Conservation (phyloP, 164 flowering plant species). For the Dillenia turbinata region DNA sequence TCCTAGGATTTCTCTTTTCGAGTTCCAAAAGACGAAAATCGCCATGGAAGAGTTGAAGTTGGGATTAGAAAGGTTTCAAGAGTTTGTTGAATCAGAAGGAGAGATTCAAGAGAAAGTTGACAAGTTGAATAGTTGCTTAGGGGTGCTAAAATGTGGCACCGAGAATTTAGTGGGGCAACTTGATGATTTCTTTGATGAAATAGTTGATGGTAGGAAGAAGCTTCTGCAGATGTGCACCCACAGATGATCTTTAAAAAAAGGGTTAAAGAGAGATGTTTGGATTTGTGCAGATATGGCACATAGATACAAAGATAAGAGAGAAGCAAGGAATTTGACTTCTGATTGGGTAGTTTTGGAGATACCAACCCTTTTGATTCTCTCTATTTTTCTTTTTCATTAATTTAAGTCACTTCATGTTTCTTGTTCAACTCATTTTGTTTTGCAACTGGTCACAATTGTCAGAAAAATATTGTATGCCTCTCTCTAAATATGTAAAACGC, state of each 20-base stretch:
- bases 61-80: slow-evolving; percentile 49
- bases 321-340: too few species aligned
- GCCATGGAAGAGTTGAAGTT: slow-evolving; percentile 72
- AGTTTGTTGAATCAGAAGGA: slow-evolving; percentile 31
- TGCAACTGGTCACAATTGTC: too few species aligned
- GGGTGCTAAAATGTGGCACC: slow-evolving; percentile 58
- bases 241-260: slow-evolving; percentile 30
- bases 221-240: slow-evolving; percentile 87
- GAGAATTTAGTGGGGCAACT: slow-evolving; percentile 70
- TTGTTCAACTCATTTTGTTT: too few species aligned
- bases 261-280: too few species aligned
- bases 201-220: slow-evolving; percentile 93
- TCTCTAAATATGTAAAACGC: too few species aligned
- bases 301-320: too few species aligned
- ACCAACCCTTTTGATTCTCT: too few species aligned
- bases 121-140: slow-evolving; percentile 59
- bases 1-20: slow-evolving; percentile 57
- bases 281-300: too few species aligned
- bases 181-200: slow-evolving; percentile 97
- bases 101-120: slow-evolving; percentile 63
- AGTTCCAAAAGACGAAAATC: slow-evolving; percentile 49
- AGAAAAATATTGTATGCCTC: too few species aligned
- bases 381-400: too few species aligned
- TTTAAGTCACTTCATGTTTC: too few species aligned
- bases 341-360: too few species aligned